Evolutionary conservation across 768 basidiomycete species (phyloP).

Genomic region (Pleurotus sapidus): DNA sequence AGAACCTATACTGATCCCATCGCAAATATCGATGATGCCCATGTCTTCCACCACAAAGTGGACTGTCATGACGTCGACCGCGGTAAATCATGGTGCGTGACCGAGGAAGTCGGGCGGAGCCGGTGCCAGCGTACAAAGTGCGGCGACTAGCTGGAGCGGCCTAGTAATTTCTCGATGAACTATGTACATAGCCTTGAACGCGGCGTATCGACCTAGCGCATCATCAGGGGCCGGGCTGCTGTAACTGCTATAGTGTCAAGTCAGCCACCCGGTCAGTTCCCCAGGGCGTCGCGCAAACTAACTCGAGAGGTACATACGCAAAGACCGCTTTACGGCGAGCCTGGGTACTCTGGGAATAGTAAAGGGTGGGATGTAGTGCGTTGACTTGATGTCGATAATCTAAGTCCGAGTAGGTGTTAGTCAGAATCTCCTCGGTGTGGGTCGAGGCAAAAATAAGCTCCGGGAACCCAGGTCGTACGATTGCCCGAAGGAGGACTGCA

Average conservation of each 20-base stretch:
- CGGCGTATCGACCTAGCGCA: no score
- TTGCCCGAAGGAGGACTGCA: neutral
- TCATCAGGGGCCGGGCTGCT: no score
- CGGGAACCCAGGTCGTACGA: neutral
- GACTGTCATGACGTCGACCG: slow-evolving; percentile 2
- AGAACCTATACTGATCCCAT: neutral
- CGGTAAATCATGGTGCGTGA: neutral
- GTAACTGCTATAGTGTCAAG: no score
- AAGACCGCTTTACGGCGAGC: slow-evolving; percentile 2
- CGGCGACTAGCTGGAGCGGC: neutral
- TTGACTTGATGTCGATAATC: slow-evolving; percentile 1
- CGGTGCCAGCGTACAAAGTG: neutral
- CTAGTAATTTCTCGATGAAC: neutral
- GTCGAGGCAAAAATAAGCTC: neutral
- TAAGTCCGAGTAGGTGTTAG: neutral
- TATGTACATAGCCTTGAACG: neutral
- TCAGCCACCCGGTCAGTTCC: neutral
- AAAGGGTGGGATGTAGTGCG: neutral
- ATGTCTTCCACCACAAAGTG: no score
- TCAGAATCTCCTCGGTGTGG: slow-evolving; percentile 7
- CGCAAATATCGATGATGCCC: no score
- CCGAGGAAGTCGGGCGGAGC: slow-evolving; percentile 7
- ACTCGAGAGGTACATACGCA: neutral
- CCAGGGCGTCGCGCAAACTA: neutral
- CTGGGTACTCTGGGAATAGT: neutral